Evolutionary conservation across 495 filamentous ascomycete genomes (phyloP).

Genomic region (Aspergillus cavernicola): DNA sequence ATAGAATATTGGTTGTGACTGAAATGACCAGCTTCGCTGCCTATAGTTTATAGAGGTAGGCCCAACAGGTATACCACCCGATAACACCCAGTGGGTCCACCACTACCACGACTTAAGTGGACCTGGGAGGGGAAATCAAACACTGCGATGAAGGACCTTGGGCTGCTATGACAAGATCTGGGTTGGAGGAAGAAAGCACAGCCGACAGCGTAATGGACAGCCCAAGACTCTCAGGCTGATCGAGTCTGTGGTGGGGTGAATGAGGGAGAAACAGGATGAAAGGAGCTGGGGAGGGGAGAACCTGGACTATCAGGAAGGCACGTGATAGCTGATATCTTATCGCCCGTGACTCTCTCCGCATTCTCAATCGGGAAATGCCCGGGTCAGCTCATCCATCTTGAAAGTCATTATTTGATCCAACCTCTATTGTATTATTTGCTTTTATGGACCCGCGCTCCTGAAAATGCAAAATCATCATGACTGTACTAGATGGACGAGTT

Average conservation of each 20-base stretch:
- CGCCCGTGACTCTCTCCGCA: slow-evolving; percentile 5
- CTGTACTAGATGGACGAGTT: neutral
- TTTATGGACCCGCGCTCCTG: neutral
- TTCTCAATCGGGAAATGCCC: neutral
- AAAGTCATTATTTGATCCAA: neutral
- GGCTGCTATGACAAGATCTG: neutral
- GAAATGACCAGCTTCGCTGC: neutral
- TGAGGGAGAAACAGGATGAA: neutral
- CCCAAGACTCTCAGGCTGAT: neutral
- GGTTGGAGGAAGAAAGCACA: neutral
- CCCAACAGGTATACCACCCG: neutral
- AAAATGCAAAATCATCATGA: neutral
- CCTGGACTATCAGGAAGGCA: neutral
- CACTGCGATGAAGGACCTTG: slow-evolving; percentile 5
- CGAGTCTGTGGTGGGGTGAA: slow-evolving; percentile 7
- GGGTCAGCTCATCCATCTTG: too few relatives aligned
- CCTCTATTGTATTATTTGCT: neutral
- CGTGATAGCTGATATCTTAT: slow-evolving; percentile 3
- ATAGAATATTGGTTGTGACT: neutral
- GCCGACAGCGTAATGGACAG: slow-evolving; percentile 5
- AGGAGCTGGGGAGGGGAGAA: slow-evolving; percentile 2
- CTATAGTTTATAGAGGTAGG: too few relatives aligned
- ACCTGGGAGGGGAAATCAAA: neutral
- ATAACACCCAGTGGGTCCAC: slow-evolving; percentile 4
- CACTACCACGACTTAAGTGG: neutral